These are phyloP conservation scores for Colletotrichum sp. DNA, from an alignment of 2,329 filamentous ascomycete genomes.

Conservation along the genomic window DNA sequence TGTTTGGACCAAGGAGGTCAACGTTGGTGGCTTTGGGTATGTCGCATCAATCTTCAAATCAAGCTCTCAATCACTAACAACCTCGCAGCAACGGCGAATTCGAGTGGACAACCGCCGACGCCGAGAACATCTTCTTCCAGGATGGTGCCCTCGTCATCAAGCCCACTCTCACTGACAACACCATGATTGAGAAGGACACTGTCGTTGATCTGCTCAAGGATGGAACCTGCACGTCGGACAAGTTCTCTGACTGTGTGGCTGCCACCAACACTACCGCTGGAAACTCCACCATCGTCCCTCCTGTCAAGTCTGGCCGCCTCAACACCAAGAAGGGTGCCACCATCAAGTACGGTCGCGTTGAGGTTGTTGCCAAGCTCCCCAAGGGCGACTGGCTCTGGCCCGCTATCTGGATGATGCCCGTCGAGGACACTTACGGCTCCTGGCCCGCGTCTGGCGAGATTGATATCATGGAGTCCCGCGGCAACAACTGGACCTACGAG, in stretches of 20 bases:
- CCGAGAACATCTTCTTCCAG: constrained; percentile 77
- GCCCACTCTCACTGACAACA: constrained; percentile 76
- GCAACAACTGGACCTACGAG: constrained; percentile 79
- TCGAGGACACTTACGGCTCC: constrained; percentile 71
- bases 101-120: constrained; percentile 72
- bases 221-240: constrained; percentile 70
- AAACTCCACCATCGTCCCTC: constrained; percentile 78
- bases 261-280: constrained; percentile 73
- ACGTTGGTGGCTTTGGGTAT: constrained; percentile 79
- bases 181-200: constrained; percentile 68
- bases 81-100: constrained; percentile 76
- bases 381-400: constrained; percentile 88
- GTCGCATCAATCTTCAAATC: constrained; percentile 31
- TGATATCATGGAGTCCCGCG: constrained; percentile 80
- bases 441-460: constrained; percentile 87
- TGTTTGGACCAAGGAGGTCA: constrained; percentile 77
- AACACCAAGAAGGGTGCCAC: constrained; percentile 72
- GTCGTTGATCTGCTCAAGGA: constrained; percentile 71
- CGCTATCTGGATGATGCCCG: constrained; percentile 90
- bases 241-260: constrained; percentile 64
- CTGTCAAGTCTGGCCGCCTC: constrained; percentile 78
- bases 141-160: constrained; percentile 75
- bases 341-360: constrained; percentile 82
- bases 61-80: background rate
- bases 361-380: constrained; percentile 79